Conservation (phyloP, 2,329 filamentous ascomycete genomes). For the Xylariales sp. region DNA sequence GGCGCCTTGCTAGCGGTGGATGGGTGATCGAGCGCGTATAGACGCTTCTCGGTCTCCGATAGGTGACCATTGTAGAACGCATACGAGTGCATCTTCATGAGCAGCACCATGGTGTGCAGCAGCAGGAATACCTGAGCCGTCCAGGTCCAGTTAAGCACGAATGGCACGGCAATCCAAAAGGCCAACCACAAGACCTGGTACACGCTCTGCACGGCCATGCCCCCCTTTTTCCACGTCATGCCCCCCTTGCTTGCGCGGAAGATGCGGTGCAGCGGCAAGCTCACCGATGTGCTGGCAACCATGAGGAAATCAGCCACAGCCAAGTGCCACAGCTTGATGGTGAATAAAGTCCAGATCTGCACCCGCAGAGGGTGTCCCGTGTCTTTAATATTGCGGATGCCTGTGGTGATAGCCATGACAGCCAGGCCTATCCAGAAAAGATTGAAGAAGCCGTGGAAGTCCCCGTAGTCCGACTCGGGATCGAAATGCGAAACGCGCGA, state of each 20-base stretch:
- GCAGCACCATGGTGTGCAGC: conserved; percentile 81
- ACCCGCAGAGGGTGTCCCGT: conserved; percentile 83
- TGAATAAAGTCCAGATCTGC: conserved; percentile 84
- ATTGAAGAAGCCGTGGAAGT: conserved; percentile 97
- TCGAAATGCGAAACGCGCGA: conserved; percentile 94
- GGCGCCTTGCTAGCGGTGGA: conserved; percentile 64
- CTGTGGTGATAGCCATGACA: conserved; percentile 96
- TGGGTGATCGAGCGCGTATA: conserved; percentile 75
- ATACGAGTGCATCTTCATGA: conserved; percentile 99
- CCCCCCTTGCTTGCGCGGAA: conserved; percentile 51
- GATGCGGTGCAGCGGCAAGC: conserved; percentile 67
- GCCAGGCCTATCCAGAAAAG: conserved; percentile 96
- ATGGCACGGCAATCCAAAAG: conserved; percentile 82
- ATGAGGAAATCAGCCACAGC: conserved; percentile 80
- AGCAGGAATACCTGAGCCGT: conserved; percentile 94
- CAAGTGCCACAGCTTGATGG: conserved; percentile 83
- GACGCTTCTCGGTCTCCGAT: conserved; percentile 76
- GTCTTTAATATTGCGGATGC: conserved; percentile 88
- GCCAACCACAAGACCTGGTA: conserved; percentile 76
- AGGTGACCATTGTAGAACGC: conserved; percentile 97
- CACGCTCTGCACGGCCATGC: conserved; percentile 78
- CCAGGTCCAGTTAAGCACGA: conserved; percentile 88
- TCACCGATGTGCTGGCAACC: conserved; percentile 70
- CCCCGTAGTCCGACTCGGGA: conserved; percentile 81
- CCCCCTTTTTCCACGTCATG: conserved; percentile 70